Base-by-base conservation (phyloP, 179 eudicot species). In the Spergularia azorica region DNA sequence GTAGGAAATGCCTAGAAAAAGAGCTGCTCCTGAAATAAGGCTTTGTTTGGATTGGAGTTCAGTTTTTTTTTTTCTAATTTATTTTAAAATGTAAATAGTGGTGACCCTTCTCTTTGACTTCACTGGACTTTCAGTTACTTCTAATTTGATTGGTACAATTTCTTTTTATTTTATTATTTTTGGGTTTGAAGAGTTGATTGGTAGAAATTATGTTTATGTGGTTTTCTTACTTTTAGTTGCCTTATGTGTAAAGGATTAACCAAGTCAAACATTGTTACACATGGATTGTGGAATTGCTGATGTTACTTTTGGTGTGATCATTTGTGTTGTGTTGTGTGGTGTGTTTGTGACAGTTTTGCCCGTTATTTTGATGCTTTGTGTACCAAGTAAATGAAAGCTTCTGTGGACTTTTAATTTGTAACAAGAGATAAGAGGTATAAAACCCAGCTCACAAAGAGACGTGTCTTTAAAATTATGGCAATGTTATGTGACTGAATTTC, bases 221-320 rank as follows among this genome's bases (percentile, higher is more conserved):
- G 6, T 43, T 43, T 76, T 65, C 14, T 6, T 9, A 2, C 9
- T 54, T 38, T 74, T 51, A 18, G 1, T 15, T 51, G 56, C 38
- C 18, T 48, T 48, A 5, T 39, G 2, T 55, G 61, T 39, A 38
- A 54, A 41, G 78, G 71, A 64, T 65, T 41, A 70, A 73, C 81
- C 63, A 18, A 79, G 81, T 79, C 81, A 79, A 78, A 79, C 39
- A 14, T 43, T 73, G 58, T 56, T 72, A 57, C 61, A 72, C 70
- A 65, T 72, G 81, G 26, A 38, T 55, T 51, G 52, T 20, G 17
- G 9, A 48, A n/a, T 52, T 63, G 48, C 8, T 63, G 51, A 64
- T 78, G 69, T 26, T 26, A 26, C 32, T 26, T 26, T 26, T 26
- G 32, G 32, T 26, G 32, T 26, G 32, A 26, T 26, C 32, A 26